Conservation (phyloP, 2,329 filamentous ascomycete genomes). For the Scleromitrula shiraiana region DNA sequence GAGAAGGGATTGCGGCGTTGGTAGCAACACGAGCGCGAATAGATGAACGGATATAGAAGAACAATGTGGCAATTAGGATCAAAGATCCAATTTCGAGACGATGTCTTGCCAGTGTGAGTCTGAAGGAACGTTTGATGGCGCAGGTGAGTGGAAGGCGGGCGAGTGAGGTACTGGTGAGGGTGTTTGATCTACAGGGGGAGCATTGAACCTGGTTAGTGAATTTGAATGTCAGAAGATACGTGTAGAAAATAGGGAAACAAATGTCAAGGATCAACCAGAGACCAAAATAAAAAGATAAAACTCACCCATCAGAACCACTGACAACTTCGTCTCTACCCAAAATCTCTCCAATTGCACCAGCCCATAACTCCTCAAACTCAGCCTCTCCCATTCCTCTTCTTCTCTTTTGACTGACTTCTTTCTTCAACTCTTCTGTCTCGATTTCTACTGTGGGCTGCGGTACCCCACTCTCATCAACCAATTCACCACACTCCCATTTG, state of each 20-base stretch:
- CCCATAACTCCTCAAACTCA: conserved; percentile 88
- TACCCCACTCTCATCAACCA: conserved; percentile 52
- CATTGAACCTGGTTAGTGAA: conserved; percentile 79
- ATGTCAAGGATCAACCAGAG: conserved; percentile 12
- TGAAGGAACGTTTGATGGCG: conserved; percentile 68
- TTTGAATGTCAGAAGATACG: conserved; percentile 42
- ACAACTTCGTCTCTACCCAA: conserved; percentile 53
- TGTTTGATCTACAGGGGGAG: conserved; percentile 64
- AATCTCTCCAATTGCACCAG: conserved; percentile 65
- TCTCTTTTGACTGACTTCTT: conserved; percentile 65
- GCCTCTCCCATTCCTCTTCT: conserved; percentile 76
- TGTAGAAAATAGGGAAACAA: conserved; percentile 31
- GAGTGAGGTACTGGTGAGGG: conserved; percentile 81
- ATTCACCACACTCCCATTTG: conserved; percentile 81
- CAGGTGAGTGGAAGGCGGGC: conserved; percentile 83
- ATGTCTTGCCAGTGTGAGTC: conserved; percentile 78
- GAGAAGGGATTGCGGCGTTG: conserved; percentile 60
- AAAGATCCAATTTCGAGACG: conserved; percentile 71
- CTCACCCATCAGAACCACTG: conserved; percentile 46
- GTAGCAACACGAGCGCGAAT: conserved; percentile 57
- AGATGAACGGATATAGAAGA: conserved; percentile 56
- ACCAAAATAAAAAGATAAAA: conserved; percentile 11
- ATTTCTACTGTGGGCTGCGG: conserved; percentile 54
- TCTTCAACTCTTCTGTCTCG: conserved; percentile 63
- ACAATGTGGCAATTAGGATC: conserved; percentile 39